phyloP scores from a whole-genome alignment of 192 early-diverging fungal genomes.

The Backusella tuberculispora region DNA sequence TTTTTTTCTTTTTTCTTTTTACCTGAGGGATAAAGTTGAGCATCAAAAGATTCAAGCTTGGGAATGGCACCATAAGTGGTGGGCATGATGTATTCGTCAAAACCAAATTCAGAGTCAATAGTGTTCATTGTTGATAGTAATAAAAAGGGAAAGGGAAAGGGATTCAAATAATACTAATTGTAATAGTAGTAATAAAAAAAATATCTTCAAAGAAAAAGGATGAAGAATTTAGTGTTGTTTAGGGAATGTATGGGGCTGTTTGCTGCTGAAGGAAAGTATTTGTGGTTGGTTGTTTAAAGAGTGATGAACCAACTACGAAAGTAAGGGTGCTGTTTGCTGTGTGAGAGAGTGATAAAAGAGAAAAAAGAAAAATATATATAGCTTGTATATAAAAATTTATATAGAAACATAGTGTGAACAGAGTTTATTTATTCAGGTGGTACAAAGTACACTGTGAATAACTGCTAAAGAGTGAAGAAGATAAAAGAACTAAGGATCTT shows the following conservation, averaged over 20 bases:
- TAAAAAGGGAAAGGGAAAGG: background rate
- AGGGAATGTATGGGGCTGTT: slow-evolving; percentile 23
- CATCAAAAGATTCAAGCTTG: slow-evolving; percentile 31
- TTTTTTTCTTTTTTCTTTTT: background rate
- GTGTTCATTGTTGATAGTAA: slow-evolving; percentile 23
- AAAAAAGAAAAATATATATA: slow-evolving; percentile 6
- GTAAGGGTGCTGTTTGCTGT: slow-evolving; percentile 13
- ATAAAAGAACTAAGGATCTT: slow-evolving; percentile 1
- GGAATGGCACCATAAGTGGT: slow-evolving; percentile 25
- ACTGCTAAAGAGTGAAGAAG: slow-evolving; percentile 4
- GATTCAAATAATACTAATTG: background rate
- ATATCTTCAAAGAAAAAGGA: background rate
- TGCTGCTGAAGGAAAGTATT: slow-evolving; percentile 15
- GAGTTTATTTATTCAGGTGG: slow-evolving; percentile 21
- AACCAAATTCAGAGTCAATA: slow-evolving; percentile 29
- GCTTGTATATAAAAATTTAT: background rate
- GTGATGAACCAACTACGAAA: slow-evolving; percentile 20
- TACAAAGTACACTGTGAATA: slow-evolving; percentile 21
- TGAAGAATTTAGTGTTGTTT: background rate
- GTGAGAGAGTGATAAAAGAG: slow-evolving; percentile 6
- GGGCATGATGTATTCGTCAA: slow-evolving; percentile 43
- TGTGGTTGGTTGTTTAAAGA: slow-evolving; percentile 24
- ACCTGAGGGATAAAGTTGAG: slow-evolving; percentile 25
- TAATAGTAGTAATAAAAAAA: background rate
- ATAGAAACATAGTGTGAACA: slow-evolving; percentile 3